phyloP scores from a whole-genome alignment of 2,329 filamentous ascomycete genomes.

The Colletotrichum cereale region DNA sequence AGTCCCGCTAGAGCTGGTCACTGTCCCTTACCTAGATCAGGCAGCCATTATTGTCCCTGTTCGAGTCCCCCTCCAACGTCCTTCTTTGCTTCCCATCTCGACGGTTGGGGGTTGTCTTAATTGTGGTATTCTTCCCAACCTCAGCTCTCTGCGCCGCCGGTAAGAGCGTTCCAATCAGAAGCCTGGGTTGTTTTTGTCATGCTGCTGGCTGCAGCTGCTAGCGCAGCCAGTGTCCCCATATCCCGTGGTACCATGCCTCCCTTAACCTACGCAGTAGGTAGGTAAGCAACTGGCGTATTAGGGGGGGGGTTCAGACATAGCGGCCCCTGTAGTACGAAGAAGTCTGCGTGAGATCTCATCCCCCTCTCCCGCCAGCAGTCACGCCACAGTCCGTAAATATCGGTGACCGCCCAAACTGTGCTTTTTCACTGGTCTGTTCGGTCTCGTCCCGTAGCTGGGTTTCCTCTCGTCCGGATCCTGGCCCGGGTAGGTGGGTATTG shows the following conservation, averaged over 20 bases:
- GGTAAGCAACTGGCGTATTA: neutral
- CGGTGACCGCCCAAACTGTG: neutral
- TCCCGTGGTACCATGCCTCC: conserved; percentile 6
- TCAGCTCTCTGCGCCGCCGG: neutral
- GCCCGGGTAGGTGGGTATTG: conserved; percentile 15
- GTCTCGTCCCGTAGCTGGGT: neutral
- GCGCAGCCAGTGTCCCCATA: conserved; percentile 23
- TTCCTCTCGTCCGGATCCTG: neutral
- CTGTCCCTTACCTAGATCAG: conserved; percentile 4
- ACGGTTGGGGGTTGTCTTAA: neutral
- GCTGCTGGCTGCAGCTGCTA: conserved; percentile 26
- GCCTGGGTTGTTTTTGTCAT: conserved; percentile 22
- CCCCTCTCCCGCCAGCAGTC: neutral
- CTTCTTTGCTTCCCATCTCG: neutral
- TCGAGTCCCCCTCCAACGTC: neutral
- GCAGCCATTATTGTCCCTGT: conserved; percentile 23
- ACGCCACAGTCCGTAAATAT: neutral
- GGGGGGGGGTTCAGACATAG: conserved; percentile 5
- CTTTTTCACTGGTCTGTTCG: conserved; percentile 5
- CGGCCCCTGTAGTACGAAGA: conserved; percentile 25
- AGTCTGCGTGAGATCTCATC: conserved; percentile 8
- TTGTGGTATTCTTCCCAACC: neutral
- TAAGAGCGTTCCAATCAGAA: conserved; percentile 31
- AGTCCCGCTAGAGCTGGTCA: neutral
- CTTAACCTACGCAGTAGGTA: no score